A percentile compares a stretch with the other conserved stretches of the same genome.
Conservation (phyloP, 2,329 filamentous ascomycete species). For the Xylaria sp. region DNA sequence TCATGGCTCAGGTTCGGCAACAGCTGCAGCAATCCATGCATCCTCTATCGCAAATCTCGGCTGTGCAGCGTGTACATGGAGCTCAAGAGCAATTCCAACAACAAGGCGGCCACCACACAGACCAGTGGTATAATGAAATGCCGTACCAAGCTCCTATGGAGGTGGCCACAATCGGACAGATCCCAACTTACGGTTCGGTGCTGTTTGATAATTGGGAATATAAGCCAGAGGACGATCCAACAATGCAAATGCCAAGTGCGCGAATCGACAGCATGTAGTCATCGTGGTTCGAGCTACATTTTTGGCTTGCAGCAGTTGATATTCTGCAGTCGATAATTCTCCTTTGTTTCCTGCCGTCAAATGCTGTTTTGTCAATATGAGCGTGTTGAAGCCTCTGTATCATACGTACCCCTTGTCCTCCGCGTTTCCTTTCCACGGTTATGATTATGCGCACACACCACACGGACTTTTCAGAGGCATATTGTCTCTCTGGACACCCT, state of each 20-base stretch:
- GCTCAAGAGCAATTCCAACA: constrained; percentile 52
- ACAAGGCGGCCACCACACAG: constrained; percentile 55
- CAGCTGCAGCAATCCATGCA: constrained; percentile 48
- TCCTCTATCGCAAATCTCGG: constrained; percentile 41
- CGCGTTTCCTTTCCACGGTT: constrained; percentile 4
- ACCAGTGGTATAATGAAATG: constrained; percentile 63
- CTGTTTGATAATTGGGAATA: constrained; percentile 64
- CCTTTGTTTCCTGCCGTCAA: neutral
- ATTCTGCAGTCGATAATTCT: too few relatives aligned
- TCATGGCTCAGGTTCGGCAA: constrained; percentile 58
- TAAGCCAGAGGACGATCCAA: constrained; percentile 68
- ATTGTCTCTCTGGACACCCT: neutral
- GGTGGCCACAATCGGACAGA: constrained; percentile 63
- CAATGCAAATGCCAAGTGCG: constrained; percentile 68
- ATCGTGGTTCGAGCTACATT: neutral
- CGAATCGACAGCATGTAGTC: constrained; percentile 64
- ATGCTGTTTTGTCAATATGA: neutral
- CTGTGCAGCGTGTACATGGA: constrained; percentile 41
- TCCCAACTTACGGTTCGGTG: constrained; percentile 61
- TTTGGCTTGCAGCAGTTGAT: neutral
- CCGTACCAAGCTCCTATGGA: constrained; percentile 68
- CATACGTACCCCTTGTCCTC: neutral
- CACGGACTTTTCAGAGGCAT: neutral
- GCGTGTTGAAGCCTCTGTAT: constrained; percentile 7
- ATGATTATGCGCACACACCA: neutral